Conservation (phyloP, 1,139 yeast genomes). For the Lodderomyces theae region DNA sequence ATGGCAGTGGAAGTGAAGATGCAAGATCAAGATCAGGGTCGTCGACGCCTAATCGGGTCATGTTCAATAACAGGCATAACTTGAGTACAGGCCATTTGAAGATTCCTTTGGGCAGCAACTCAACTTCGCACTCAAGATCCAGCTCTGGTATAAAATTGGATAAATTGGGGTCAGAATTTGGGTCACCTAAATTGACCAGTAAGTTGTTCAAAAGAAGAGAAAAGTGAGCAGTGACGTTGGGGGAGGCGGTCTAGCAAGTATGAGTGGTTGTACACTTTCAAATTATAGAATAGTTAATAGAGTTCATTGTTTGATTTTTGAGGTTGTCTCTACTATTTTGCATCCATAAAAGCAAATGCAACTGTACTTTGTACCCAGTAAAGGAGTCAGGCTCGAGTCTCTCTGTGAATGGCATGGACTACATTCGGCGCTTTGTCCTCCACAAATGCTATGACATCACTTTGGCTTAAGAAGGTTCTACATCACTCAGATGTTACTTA, state of each 20-base stretch:
- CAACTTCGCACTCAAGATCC: slow-evolving; percentile 11
- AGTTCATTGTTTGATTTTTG: neutral
- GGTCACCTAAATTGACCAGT: slow-evolving; percentile 1
- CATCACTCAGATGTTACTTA: no score
- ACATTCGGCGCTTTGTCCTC: no score
- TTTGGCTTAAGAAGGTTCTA: no score
- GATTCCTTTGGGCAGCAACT: slow-evolving; percentile 8
- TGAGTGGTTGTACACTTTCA: neutral
- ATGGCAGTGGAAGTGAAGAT: slow-evolving; percentile 6
- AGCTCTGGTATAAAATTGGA: slow-evolving; percentile 9
- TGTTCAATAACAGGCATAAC: slow-evolving; percentile 4
- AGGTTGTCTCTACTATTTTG: neutral
- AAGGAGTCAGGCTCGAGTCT: no score
- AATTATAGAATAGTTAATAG: neutral
- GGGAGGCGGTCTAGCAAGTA: neutral
- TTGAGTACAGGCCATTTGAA: slow-evolving; percentile 9
- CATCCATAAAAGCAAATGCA: no score
- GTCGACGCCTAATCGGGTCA: slow-evolving; percentile 9
- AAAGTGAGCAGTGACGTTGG: no score
- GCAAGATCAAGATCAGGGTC: slow-evolving; percentile 7
- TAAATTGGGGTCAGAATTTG: slow-evolving; percentile 4
- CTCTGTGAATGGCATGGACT: no score
- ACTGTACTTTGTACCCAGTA: no score
- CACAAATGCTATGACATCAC: no score
- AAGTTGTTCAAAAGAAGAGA: slow-evolving; percentile 2